Conservation (phyloP, 2,329 filamentous ascomycete species). For the Aspergillus tanneri region DNA sequence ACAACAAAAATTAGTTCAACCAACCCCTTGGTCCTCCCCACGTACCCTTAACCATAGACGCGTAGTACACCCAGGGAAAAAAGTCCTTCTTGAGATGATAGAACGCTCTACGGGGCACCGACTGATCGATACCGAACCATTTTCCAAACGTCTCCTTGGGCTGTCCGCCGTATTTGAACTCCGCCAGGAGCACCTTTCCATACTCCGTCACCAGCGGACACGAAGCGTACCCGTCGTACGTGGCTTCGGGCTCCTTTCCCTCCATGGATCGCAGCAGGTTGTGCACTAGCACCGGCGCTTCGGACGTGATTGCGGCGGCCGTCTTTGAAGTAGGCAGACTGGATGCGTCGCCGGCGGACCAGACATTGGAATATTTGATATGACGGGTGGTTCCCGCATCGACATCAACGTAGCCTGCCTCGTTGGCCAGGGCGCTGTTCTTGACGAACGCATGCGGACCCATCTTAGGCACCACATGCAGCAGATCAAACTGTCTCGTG, state of each 20-base stretch:
- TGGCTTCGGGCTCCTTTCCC: conserved; percentile 45
- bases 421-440: conserved; percentile 55
- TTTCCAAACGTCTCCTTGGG: conserved; percentile 63
- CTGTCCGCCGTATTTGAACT: conserved; percentile 64
- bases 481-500: conserved; percentile 52
- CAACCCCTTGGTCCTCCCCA: conserved; percentile 63
- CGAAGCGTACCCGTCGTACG: conserved; percentile 58
- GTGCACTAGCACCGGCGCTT: conserved; percentile 53
- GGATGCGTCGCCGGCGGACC: conserved; percentile 61
- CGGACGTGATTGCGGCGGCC: conserved; percentile 53
- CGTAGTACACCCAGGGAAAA: conserved; percentile 65
- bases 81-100: conserved; percentile 66
- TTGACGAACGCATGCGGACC: conserved; percentile 56
- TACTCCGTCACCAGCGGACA: conserved; percentile 58
- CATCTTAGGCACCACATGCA: conserved; percentile 62
- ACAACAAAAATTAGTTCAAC: conserved; percentile 21
- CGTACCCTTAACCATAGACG: conserved; percentile 60
- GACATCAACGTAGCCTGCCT: conserved; percentile 59
- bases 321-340: conserved; percentile 60
- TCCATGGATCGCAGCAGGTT: conserved; percentile 50
- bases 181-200: conserved; percentile 62
- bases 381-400: conserved; percentile 55
- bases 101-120: conserved; percentile 55
- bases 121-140: conserved; percentile 59
- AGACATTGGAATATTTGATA: conserved; percentile 57